Evolutionary conservation across 31 red algal genomes (phyloP).

Genomic region (Asparagopsis taxiformis): DNA sequence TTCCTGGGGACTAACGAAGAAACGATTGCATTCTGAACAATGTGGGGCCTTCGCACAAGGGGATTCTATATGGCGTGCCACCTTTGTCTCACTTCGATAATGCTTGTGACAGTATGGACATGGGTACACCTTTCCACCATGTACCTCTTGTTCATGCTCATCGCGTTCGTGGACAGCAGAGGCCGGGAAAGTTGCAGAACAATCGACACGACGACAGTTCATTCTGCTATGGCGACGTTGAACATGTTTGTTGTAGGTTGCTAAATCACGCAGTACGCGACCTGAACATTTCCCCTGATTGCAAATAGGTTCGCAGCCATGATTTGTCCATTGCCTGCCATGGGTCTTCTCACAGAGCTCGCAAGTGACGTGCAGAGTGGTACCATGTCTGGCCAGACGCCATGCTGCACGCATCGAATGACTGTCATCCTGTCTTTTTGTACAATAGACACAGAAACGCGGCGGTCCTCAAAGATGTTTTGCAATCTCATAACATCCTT

Average conservation of each 20-base stretch:
- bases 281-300: neutral
- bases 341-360: constrained; percentile 19
- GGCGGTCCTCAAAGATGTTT: constrained; percentile 3
- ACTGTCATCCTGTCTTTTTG: neutral
- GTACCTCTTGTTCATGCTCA: neutral
- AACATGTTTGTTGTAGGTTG: constrained; percentile 1
- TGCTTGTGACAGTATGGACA: neutral
- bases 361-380: constrained; percentile 14
- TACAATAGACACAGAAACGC: constrained; percentile 3
- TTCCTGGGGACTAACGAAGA: neutral
- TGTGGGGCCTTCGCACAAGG: neutral
- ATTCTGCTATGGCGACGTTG: constrained; percentile 13
- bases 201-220: neutral
- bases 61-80: neutral
- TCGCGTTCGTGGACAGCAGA: neutral
- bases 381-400: constrained; percentile 14
- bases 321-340: constrained; percentile 8
- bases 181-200: neutral
- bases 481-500: neutral
- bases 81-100: neutral
- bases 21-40: neutral
- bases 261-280: neutral
- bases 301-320: constrained; percentile 31
- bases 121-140: neutral
- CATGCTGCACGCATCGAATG: constrained; percentile 4